Evolutionary conservation across 176 grass and related monocot species (phyloP).

Genomic region (Aegilops bicornis): DNA sequence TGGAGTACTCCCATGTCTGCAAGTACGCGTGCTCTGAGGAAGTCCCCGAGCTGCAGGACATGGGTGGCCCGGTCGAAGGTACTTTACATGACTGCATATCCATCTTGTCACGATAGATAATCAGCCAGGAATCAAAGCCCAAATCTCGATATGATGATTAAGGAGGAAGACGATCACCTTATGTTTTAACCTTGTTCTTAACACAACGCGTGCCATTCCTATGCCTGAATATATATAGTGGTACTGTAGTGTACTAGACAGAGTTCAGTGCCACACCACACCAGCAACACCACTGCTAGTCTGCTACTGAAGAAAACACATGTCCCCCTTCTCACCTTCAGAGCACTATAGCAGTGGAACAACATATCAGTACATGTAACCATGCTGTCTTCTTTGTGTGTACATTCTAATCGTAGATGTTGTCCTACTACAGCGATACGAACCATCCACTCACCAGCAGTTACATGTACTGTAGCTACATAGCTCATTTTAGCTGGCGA

Average conservation of each 20-base stretch:
- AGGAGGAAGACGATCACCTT: neutral
- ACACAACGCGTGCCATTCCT: neutral
- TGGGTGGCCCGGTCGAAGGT: slow-evolving; percentile 94
- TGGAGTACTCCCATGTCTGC: slow-evolving; percentile 93
- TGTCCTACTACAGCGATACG: neutral
- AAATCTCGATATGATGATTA: neutral
- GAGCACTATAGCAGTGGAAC: neutral
- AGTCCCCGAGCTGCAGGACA: slow-evolving; percentile 92
- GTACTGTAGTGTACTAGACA: neutral
- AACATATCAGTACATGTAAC: neutral
- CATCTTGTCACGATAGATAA: neutral
- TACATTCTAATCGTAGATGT: neutral
- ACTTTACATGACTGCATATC: neutral
- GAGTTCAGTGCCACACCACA: neutral
- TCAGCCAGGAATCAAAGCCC: neutral
- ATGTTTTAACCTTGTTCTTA: no score
- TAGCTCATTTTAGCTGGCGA: neutral
- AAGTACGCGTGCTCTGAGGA: slow-evolving; percentile 99
- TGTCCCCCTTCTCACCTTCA: neutral
- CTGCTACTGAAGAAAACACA: neutral
- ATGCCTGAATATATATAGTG: neutral
- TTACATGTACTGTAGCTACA: neutral
- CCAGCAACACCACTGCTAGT: no score
- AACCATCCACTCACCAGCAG: neutral
- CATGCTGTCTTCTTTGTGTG: neutral